Percentiles rank a stretch among this genome's conserved stretches.
These are phyloP conservation scores for Aureobasidium sp. DNA, from an alignment of 2,329 filamentous ascomycete genomes.

Conservation along the genomic window DNA sequence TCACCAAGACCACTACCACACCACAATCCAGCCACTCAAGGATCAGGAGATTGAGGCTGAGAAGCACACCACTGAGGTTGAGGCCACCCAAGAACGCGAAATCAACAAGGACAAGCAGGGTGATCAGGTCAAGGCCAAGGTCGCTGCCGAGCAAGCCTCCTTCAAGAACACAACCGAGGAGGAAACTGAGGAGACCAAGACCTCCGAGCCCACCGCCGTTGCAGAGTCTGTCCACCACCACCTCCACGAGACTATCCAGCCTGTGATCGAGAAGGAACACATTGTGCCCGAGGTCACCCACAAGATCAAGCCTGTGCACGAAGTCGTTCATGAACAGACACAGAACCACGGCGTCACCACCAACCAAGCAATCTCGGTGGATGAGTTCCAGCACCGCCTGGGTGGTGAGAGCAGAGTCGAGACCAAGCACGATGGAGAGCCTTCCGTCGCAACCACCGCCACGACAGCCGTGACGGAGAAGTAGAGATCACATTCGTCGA, in stretches of 20 bases:
- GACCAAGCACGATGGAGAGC: background rate
- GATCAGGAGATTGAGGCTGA: slow-evolving; percentile 47
- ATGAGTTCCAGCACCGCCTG: slow-evolving; percentile 21
- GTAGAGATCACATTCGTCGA: background rate
- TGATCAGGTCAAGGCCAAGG: slow-evolving; percentile 20
- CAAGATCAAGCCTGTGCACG: slow-evolving; percentile 64
- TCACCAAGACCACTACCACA: slow-evolving; percentile 66
- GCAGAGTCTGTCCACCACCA: slow-evolving; percentile 60
- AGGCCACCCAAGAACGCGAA: slow-evolving; percentile 52
- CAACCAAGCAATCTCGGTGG: slow-evolving; percentile 20
- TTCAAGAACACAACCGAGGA: slow-evolving; percentile 20
- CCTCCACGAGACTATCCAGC: slow-evolving; percentile 63
- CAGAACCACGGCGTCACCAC: slow-evolving; percentile 22
- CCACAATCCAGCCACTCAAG: slow-evolving; percentile 57
- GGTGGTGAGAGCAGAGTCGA: slow-evolving; percentile 12
- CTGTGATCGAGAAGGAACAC: slow-evolving; percentile 60
- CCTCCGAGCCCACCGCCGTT: slow-evolving; percentile 42
- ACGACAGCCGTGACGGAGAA: background rate
- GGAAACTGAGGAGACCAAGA: slow-evolving; percentile 37
- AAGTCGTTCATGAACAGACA: slow-evolving; percentile 35
- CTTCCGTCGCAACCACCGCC: background rate
- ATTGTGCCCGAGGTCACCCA: slow-evolving; percentile 61
- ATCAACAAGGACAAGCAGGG: slow-evolving; percentile 48
- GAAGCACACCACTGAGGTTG: slow-evolving; percentile 54
- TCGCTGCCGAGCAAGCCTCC: slow-evolving; percentile 16